These are phyloP conservation scores for Dioszegia hungarica DNA, from an alignment of 768 basidiomycete species.

Conservation along the genomic window DNA sequence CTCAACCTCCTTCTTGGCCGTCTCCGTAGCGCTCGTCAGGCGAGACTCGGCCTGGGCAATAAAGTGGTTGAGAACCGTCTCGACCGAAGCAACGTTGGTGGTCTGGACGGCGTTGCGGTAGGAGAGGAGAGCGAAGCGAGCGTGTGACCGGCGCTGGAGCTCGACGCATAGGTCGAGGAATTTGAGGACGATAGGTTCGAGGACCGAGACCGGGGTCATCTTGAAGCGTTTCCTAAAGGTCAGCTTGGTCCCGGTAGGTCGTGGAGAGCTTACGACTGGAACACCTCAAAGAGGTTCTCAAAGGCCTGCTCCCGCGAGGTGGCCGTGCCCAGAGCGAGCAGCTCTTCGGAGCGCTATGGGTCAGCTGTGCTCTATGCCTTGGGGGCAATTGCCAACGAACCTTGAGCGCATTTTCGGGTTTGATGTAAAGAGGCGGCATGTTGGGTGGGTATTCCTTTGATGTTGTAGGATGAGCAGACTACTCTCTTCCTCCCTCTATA, in stretches of 20 bases:
- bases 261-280: conserved; percentile 41
- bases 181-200: conserved; percentile 93
- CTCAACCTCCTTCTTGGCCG: conserved; percentile 46
- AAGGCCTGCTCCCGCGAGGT: conserved; percentile 47
- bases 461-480: conserved; percentile 9
- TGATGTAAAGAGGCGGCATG: conserved; percentile 47
- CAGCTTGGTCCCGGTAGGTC: neutral
- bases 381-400: conserved; percentile 18
- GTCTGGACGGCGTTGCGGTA: conserved; percentile 98
- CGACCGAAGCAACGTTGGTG: conserved; percentile 82
- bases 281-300: conserved; percentile 46
- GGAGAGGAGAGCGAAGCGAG: conserved; percentile 92
- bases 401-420: conserved; percentile 50
- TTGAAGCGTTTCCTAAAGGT: conserved; percentile 72
- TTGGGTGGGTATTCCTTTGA: neutral
- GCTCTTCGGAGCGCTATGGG: conserved; percentile 45
- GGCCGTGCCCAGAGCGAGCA: conserved; percentile 45
- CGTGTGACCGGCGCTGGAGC: conserved; percentile 85
- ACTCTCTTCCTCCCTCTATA: conserved; percentile 20
- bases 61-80: conserved; percentile 81
- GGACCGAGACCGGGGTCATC: conserved; percentile 74
- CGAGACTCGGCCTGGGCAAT: conserved; percentile 53
- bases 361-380: conserved; percentile 4
- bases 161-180: conserved; percentile 96
- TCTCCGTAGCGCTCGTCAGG: conserved; percentile 46